phyloP scores from a whole-genome alignment of 208 protist genomes.

The Crithidia mellificae region DNA sequence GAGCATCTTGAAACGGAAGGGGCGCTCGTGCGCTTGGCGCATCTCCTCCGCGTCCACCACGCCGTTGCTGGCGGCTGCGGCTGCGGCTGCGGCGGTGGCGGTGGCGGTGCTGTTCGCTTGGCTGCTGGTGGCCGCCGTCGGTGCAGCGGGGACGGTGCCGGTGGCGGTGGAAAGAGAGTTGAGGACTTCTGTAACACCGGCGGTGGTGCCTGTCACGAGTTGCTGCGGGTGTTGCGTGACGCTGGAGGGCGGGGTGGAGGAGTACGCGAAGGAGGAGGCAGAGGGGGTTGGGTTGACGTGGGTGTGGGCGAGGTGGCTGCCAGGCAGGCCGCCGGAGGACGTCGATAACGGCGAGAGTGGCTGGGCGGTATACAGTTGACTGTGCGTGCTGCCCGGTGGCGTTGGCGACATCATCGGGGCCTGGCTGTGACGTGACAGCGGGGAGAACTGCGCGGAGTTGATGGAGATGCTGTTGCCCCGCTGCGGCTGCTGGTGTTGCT shows the following conservation, averaged over 20 bases:
- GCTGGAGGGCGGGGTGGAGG: conserved; percentile 11
- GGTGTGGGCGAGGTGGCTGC: background rate
- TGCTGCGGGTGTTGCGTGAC: conserved; percentile 13
- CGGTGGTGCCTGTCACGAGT: background rate
- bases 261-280: background rate
- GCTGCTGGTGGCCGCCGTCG: conserved; percentile 1
- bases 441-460: conserved; percentile 6
- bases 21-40: conserved; percentile 23
- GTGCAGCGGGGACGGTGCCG: background rate
- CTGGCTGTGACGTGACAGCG: conserved; percentile 9
- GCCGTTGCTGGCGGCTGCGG: background rate
- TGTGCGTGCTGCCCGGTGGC: conserved; percentile 10
- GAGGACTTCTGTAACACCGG: background rate
- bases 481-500: conserved; percentile 17
- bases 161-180: conserved; percentile 6
- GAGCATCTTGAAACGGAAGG: conserved; percentile 33
- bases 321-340: conserved; percentile 1
- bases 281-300: background rate
- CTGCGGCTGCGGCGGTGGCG: background rate
- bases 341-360: conserved; percentile 10
- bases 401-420: conserved; percentile 7
- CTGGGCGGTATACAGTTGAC: conserved; percentile 7
- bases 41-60: conserved; percentile 20
- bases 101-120: conserved; percentile 4
- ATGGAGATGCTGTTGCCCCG: conserved; percentile 19